Evolutionary conservation across 345 rosid species (phyloP).

Genomic region (Murraya koenigii): DNA sequence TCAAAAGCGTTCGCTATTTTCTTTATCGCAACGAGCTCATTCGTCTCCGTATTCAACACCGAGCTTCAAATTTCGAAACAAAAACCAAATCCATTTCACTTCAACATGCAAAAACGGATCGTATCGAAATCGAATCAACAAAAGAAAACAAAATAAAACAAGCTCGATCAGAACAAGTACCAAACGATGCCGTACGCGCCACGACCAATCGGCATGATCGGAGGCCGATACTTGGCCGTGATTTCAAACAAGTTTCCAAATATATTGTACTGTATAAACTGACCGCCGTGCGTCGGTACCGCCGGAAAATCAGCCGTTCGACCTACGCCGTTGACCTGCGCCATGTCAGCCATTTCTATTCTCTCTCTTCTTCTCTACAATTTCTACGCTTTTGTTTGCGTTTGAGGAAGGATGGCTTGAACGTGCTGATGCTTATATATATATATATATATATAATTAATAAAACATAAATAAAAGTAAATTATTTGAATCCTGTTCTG

Average conservation of each 20-base stretch:
- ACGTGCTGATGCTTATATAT: not conserved
- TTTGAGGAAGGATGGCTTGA: not conserved
- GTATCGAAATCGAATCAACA: not conserved
- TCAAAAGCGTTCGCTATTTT: conserved; percentile 96
- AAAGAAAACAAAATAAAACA: not conserved
- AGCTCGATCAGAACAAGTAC: conserved; percentile 32
- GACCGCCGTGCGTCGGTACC: conserved; percentile 66
- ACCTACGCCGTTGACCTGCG: conserved; percentile 36
- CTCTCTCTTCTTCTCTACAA: not conserved
- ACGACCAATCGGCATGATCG: conserved; percentile 93
- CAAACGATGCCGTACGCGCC: conserved; percentile 99
- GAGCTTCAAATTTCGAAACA: conserved; percentile 65
- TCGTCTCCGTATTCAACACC: conserved; percentile 84
- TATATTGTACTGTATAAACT: conserved; percentile 62
- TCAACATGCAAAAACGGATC: not conserved
- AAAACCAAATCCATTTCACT: not conserved
- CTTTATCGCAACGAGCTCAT: conserved; percentile 94
- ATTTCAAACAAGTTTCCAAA: conserved; percentile 81
- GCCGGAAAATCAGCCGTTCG: conserved; percentile 73
- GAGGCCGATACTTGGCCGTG: conserved; percentile 84
- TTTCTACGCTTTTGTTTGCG: not conserved
- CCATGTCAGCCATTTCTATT: conserved; percentile 33
- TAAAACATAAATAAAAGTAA: not conserved
- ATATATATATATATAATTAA: conserved; percentile 6
- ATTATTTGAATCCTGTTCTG: not conserved